phyloP scores from a whole-genome alignment of 306 rosid genomes.

The Echinosophora koreensis region DNA sequence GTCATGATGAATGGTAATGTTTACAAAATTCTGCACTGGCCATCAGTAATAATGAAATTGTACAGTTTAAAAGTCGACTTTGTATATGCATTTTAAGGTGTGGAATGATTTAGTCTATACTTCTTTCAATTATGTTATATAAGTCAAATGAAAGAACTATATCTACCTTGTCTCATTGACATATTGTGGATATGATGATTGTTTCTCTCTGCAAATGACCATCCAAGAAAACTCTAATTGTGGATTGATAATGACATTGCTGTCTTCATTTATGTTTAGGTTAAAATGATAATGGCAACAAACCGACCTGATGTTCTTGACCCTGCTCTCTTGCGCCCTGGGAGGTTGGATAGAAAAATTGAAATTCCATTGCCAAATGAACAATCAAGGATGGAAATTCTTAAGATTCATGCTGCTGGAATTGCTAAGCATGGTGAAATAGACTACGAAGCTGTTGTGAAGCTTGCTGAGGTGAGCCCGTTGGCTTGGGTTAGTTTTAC shows the following conservation, averaged over 20 bases:
- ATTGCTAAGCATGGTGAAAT: constrained; percentile 98
- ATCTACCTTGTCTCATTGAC: not conserved
- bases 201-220: constrained; percentile 16
- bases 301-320: constrained; percentile 95
- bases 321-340: constrained; percentile 97
- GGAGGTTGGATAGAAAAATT: constrained; percentile 91
- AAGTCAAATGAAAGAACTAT: constrained; percentile 12
- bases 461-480: constrained; percentile 88
- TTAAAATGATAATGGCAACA: constrained; percentile 98
- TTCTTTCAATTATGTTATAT: not conserved
- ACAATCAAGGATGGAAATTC: constrained; percentile 95
- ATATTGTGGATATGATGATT: constrained; percentile 3
- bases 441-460: constrained; percentile 97
- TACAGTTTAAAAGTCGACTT: constrained; percentile 5
- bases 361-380: constrained; percentile 98
- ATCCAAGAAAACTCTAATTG: constrained; percentile 21
- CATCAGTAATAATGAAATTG: not conserved
- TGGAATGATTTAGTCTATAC: constrained; percentile 1
- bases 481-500: constrained; percentile 31
- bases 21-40: constrained; percentile 10
- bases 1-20: not conserved
- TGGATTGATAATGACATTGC: constrained; percentile 30
- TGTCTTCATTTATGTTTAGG: constrained; percentile 55
- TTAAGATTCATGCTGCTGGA: constrained; percentile 97
- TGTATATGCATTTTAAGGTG: not conserved